Conservation (phyloP, 768 basidiomycete species). For the Floccularia luteovirens region DNA sequence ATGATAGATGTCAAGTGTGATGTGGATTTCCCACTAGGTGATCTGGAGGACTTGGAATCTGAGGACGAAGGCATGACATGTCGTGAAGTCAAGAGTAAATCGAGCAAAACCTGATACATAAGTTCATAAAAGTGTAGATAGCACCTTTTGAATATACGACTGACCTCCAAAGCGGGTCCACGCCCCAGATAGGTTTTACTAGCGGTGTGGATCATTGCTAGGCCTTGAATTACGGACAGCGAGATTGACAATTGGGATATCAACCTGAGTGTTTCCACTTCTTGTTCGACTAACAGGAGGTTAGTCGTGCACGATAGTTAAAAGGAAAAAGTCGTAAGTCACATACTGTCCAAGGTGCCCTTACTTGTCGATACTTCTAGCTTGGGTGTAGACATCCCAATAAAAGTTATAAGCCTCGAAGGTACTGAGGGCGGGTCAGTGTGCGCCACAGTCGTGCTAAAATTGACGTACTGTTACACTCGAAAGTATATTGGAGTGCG, state of each 20-base stretch:
- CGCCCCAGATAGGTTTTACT: conserved; percentile 70
- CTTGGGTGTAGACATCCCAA: conserved; percentile 38
- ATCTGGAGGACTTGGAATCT: conserved; percentile 15
- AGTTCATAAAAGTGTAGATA: conserved; percentile 1
- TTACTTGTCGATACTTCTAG: conserved; percentile 45
- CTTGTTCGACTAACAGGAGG: conserved; percentile 27
- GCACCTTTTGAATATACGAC: conserved; percentile 7
- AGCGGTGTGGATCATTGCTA: conserved; percentile 56
- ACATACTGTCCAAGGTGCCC: conserved; percentile 37
- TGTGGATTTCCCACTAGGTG: conserved; percentile 13
- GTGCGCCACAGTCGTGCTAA: not conserved
- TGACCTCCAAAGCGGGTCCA: conserved; percentile 60
- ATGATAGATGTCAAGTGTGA: conserved; percentile 59
- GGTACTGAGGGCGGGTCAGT: conserved; percentile 40
- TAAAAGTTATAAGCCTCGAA: conserved; percentile 56
- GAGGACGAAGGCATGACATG: conserved; percentile 35
- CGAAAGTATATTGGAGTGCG: conserved; percentile 69
- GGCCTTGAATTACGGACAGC: conserved; percentile 71
- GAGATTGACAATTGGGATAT: conserved; percentile 48
- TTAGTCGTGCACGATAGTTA: not conserved
- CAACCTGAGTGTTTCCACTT: conserved; percentile 38
- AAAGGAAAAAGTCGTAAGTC: not conserved
- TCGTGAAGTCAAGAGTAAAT: conserved; percentile 64
- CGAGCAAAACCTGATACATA: conserved; percentile 54
- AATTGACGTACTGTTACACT: conserved; percentile 63